Evolutionary conservation across 371 early-diverging fungal genomes (phyloP), one percentile per base, ranked within the genome.

Genomic region (Mycotypha africana): DNA sequence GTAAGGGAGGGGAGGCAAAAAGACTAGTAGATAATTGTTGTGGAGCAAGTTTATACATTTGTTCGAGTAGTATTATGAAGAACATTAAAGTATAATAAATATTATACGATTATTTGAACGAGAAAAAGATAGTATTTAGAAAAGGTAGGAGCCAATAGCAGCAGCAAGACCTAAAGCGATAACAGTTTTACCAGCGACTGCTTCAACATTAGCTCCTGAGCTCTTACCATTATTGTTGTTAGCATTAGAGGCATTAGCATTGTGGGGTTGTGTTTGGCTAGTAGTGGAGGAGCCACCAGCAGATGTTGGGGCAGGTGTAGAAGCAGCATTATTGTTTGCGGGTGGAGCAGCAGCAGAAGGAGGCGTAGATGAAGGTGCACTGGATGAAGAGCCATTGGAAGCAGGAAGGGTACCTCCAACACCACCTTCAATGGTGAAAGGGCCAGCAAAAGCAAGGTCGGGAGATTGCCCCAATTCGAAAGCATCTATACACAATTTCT

Each of bases 381-480:
- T 42, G 19, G 48, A 36, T 1, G 41, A 16, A 25, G 51, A 40
- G 15, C 40, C 31, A 38, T 25, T 38, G 15, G 47, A 30, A 22
- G 50, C 15, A 19, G 49, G 37, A 15, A 28, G 12, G 38, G 49
- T 33, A 24, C 49, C 49, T 19, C 49, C 42, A 17, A 35, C 25
- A 31, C 63, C 60, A 23, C 70, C 66, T 46, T 67, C 66, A 47
- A 74, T 59, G 15, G 62, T 56, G 45, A 74, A 74, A 28, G 63
- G 64, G 44, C 74, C 74, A 41, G 74, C 62, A 45, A 67, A 74
- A 14, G 74, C 74, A 30, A 74, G 53, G 21, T 74, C 53, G 31
- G 74, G 74, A n/a, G 74, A 70, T 10, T 43, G 47, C 47, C 74
- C 74, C 24, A 70, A 45, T 24, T 70, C 66, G 30, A 74, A 68